phyloP scores from a whole-genome alignment of 139 green algal species.

The Picochlorum sp. region DNA sequence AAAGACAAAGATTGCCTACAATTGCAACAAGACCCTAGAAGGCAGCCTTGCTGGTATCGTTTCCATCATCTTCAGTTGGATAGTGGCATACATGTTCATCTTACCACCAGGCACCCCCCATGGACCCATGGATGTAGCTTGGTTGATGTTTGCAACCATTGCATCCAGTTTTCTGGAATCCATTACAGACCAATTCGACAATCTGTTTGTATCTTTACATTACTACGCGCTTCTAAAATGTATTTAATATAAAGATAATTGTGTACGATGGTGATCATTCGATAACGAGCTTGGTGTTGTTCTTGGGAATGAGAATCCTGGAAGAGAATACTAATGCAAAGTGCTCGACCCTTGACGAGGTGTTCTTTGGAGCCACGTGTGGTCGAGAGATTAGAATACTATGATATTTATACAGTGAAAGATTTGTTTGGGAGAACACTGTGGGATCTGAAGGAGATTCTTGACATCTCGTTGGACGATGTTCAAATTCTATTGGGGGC shows the following conservation, averaged over 20 bases:
- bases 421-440: constrained; percentile 25
- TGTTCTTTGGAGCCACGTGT: constrained; percentile 14
- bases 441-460: constrained; percentile 35
- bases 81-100: constrained; percentile 6
- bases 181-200: constrained; percentile 70
- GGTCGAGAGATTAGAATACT: constrained; percentile 11
- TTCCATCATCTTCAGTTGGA: constrained; percentile 43
- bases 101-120: background rate
- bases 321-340: background rate
- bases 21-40: constrained; percentile 62
- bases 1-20: constrained; percentile 15
- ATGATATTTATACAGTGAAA: constrained; percentile 18
- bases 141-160: constrained; percentile 29
- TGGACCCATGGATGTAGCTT: constrained; percentile 11
- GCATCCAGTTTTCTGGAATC: constrained; percentile 61
- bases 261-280: too few species aligned
- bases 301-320: too few species aligned
- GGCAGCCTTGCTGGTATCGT: constrained; percentile 43
- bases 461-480: constrained; percentile 22
- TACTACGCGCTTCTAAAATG: constrained; percentile 37
- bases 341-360: constrained; percentile 14
- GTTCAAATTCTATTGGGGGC: constrained; percentile 7
- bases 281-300: too few species aligned
- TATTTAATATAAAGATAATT: constrained; percentile 7
- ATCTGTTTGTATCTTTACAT: constrained; percentile 62